Evolutionary conservation across 1,284 basidiomycete species (phyloP), one percentile per base, ranked within the genome.

Genomic region (Rhodotorula sp.): DNA sequence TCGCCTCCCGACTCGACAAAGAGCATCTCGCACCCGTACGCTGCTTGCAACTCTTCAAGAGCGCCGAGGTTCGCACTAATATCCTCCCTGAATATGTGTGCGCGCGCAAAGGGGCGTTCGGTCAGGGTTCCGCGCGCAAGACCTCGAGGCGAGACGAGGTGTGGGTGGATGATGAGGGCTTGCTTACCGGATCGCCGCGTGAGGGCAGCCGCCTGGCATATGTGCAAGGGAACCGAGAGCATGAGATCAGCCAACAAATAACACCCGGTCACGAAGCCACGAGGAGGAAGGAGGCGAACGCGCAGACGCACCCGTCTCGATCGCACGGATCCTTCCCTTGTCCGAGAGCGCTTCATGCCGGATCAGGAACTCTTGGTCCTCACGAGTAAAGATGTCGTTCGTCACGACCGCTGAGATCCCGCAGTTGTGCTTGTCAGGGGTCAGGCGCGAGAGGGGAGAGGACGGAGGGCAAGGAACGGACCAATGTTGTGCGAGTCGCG

Each of bases 281-380:
- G n/a, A n/a, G n/a, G n/a, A n/a, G n/a, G n/a, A n/a, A n/a, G n/a
- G 19, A 10, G 34, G 23, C 21, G 16, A 38, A 21, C 38, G 23
- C 8, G 18, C 38, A 23, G 31, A 62, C 75, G 55, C 18, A 77
- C 83, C 85, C 0, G 97, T 99, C 83, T 99, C 95, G 77, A 99
- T 97, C 0, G 97, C 94, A 31, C 93, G 87, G 77, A 99, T 98
- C 55, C 95, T 89, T 50, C 87, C 87, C 4, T 77, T 66, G 57
- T 89, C 82, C 0, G 91, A 89, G 5, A 99, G 86, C 0, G 95
- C 95, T 66, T 90, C 86, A 83, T 98, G 93, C 76, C 88, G 89
- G 79, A 97, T 95, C 50, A 99, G 84, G 81, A 99, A 99, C 80
- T 99, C 95, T 81, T 97, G 94, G 80, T 99, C 95, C 81, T 99